Conservation (phyloP, 1,284 basidiomycete genomes). For the Marasmius sp. region DNA sequence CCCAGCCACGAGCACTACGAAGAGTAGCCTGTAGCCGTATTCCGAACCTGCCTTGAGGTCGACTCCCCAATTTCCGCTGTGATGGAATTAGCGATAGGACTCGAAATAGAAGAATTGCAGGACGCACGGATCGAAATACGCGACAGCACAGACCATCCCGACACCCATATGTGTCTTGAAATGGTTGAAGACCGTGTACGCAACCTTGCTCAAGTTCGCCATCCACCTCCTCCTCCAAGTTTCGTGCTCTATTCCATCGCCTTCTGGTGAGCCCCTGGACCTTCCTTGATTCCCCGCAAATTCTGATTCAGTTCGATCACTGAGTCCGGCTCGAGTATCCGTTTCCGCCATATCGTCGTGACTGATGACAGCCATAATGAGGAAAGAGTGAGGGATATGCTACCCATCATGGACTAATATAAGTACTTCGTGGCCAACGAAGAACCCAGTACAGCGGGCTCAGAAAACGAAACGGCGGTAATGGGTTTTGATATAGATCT, state of each 20-base stretch:
- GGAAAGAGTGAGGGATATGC: background rate
- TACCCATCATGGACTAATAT: background rate
- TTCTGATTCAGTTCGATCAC: too few species aligned
- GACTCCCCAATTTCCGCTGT: slow-evolving; percentile 55
- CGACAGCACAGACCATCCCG: slow-evolving; percentile 38
- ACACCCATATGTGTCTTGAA: slow-evolving; percentile 42
- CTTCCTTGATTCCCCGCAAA: background rate
- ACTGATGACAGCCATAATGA: background rate
- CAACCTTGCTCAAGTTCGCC: background rate
- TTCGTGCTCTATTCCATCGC: background rate
- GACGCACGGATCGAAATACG: slow-evolving; percentile 50
- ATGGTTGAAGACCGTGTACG: slow-evolving; percentile 30
- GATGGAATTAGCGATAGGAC: slow-evolving; percentile 9
- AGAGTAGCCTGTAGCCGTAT: slow-evolving; percentile 72
- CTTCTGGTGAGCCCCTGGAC: background rate
- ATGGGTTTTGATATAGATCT: background rate
- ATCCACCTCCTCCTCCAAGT: background rate
- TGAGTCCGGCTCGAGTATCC: too few species aligned
- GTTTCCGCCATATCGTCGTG: too few species aligned
- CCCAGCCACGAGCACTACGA: slow-evolving; percentile 70
- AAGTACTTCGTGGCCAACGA: background rate
- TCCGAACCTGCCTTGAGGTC: slow-evolving; percentile 61
- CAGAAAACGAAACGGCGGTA: background rate
- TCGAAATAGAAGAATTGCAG: background rate
- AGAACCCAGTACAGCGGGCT: background rate